Base-by-base conservation (phyloP, 1,284 basidiomycete genomes). In the Pterula multifida region DNA sequence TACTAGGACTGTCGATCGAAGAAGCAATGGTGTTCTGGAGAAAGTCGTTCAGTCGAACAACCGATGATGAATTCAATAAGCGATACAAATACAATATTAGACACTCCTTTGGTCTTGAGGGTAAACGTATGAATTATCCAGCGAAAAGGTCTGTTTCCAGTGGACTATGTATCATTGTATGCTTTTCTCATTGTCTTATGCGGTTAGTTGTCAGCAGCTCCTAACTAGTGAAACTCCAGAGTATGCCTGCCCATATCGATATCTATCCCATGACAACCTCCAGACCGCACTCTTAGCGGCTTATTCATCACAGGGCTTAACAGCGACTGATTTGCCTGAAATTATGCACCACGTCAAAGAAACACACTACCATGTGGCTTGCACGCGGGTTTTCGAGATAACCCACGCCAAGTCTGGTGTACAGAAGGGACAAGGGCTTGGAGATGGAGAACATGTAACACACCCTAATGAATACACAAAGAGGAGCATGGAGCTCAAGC, bases 41-140 rank as follows among this genome's bases (percentile, higher is more conserved):
- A 50, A 85, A 85, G 58, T 85, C 86, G 26, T 98, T 96, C 64
- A 52, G 66, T 54, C 75, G 70, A 32, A 79, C 90, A 52, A 82
- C 82, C 21, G 94, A 98, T 56, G 93, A 98, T 68, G 89, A 94
- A 66, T 99, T 98, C 70, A 94, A 93, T 70, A 99, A 98, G 65
- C 90, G 97, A 62, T 88, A 98, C 73, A 85, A 83, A 58, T 99
- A 99, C 68, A 98, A 98, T 60, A 94, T 99, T 58, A 83, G 95
- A 36, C 96, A 98, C 66, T 85, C 82, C 6, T 99, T 88, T 63
- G 96, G 96, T 45, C 71, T 97, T 42, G 96, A 98, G 65, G 96
- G 96, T 4, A 88, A 86, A 61, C 79, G 95, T 36, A 86, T 85
- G 48, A 97, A 98, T 66, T 98, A 98, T 64, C 79, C 90, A 2